Base-by-base conservation (phyloP, 371 early-diverging fungal species). In the Aphelidium insulamus region DNA sequence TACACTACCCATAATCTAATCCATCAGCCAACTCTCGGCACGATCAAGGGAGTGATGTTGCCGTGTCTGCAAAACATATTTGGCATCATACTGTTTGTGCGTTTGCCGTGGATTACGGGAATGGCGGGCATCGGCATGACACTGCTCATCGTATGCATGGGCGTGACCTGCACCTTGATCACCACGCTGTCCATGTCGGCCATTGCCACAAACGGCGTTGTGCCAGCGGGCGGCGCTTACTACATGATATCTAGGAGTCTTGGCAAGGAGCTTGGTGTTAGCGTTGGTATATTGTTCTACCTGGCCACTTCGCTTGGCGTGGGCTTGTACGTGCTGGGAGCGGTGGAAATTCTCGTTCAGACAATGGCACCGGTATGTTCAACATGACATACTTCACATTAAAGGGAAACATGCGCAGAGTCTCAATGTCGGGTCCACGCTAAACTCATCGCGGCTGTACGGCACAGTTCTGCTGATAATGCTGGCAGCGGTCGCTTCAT, bases 111-210 rank as follows among this genome's bases (percentile, higher is more conserved):
- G 41, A 45, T 56, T 14, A 30, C 52, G 2, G 56, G 50, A 1
- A 18, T 34, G 4, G 39, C 48, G 7, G 56, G 56, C 7, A 32
- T 56, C 14, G 36, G 40, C 2, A 36, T 43, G 8, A 43, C 48
- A n/a, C 26, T 52, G 18, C 9, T 45, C 8, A 33, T 43, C 29
- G 32, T 47, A 17, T 28, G 39, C 24, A 32, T 46, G 8, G 38
- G 46, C 2, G 38, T 41, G 1, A 18, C 22, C 3, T 28, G 25
- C 11, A 33, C 34, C 3, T 4, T 33, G 24, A 25, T 12, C 1
- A 52, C 56, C 4, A 36, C 49, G 1, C 30, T 53, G 9, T 44
- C 45, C n/a, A 41, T 57, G 21, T 44, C 44, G 2, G 54, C 52
- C 3, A 48, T 57, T 26, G 36, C 32, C 6, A 43, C 44, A 4